Conservation (phyloP, 805 yeast species). For the Starmerella floris region DNA sequence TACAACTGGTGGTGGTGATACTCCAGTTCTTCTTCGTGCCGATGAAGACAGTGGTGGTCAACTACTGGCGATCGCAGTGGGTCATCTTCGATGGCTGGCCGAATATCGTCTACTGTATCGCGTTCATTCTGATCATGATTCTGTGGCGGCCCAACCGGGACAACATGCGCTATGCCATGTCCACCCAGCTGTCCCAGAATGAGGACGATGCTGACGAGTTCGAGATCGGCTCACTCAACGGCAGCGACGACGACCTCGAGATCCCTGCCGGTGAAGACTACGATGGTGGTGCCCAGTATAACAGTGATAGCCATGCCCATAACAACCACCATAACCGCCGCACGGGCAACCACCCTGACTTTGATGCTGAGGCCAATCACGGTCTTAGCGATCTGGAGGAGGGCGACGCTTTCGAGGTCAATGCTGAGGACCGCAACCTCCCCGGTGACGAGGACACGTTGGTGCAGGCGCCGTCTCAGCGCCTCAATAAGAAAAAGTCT, state of each 20-base stretch:
- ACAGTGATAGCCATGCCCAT: too few species aligned
- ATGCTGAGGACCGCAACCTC: slow-evolving; percentile 1
- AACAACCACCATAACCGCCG: neutral
- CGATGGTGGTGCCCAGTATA: slow-evolving; percentile 3
- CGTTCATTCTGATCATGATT: slow-evolving; percentile 71
- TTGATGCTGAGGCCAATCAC: slow-evolving; percentile 17
- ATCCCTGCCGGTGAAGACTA: slow-evolving; percentile 24
- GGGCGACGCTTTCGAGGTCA: slow-evolving; percentile 17
- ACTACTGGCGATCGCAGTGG: slow-evolving; percentile 84
- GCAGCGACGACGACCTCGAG: slow-evolving; percentile 24
- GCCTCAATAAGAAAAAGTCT: neutral
- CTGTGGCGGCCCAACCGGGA: slow-evolving; percentile 98
- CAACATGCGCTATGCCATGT: slow-evolving; percentile 85
- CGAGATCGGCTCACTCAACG: slow-evolving; percentile 43
- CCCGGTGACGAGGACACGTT: slow-evolving; percentile 17
- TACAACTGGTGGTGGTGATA: slow-evolving; percentile 57
- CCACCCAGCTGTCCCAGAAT: slow-evolving; percentile 73
- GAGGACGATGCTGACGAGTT: slow-evolving; percentile 56
- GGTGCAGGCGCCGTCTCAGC: slow-evolving; percentile 17
- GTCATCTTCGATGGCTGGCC: slow-evolving; percentile 92
- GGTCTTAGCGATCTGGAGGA: slow-evolving; percentile 19
- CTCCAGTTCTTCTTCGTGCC: slow-evolving; percentile 59
- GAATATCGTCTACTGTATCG: slow-evolving; percentile 68
- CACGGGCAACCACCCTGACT: slow-evolving; percentile 6
- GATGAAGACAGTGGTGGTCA: slow-evolving; percentile 62